Conservation (phyloP, 2,329 filamentous ascomycete species). For the Blumeria hordei region DNA sequence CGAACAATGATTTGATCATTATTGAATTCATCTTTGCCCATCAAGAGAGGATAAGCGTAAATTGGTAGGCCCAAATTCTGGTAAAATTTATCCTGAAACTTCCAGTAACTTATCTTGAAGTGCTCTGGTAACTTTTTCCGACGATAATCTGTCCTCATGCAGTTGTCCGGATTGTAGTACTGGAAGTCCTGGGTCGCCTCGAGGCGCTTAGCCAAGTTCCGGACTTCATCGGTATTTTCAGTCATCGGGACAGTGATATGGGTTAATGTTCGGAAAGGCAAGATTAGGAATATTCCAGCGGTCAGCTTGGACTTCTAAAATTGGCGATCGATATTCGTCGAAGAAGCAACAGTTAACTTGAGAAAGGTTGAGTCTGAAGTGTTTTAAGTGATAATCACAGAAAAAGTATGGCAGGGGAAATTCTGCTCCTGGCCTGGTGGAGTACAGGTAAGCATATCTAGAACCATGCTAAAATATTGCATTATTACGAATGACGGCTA, state of each 20-base stretch:
- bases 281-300: no score
- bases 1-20: conserved; percentile 58
- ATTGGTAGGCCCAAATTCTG: conserved; percentile 68
- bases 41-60: conserved; percentile 85
- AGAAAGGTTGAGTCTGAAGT: no score
- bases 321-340: no score
- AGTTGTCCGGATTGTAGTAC: conserved; percentile 38
- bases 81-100: conserved; percentile 87
- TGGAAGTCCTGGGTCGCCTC: conserved; percentile 40
- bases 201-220: conserved; percentile 23
- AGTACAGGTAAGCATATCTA: no score
- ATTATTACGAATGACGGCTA: no score
- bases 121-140: conserved; percentile 37
- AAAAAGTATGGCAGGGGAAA: no score
- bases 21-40: conserved; percentile 40
- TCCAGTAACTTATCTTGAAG: conserved; percentile 69
- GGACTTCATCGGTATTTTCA: conserved; percentile 47
- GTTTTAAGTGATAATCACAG: no score
- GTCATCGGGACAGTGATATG: conserved; percentile 6
- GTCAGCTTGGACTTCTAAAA: no score
- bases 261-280: no score
- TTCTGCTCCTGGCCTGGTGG: no score
- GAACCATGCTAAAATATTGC: no score
- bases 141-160: conserved; percentile 58
- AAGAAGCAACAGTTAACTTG: no score